Evolutionary conservation across 805 yeast species (phyloP), one percentile per base, ranked within the genome.

Genomic region (Spathaspora arborariae): DNA sequence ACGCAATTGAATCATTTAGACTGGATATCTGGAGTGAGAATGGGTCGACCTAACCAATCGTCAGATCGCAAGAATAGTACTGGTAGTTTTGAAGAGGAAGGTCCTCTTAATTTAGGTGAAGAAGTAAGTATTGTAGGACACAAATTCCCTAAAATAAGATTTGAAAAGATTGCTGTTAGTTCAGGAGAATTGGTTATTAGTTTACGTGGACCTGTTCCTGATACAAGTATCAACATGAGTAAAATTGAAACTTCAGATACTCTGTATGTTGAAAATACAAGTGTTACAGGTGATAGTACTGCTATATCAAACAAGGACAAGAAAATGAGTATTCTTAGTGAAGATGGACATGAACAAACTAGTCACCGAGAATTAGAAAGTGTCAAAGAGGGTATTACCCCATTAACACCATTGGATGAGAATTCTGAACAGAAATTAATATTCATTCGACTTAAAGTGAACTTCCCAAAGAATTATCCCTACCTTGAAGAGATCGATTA

Each of bases 1-100:
- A 72, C 68, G 47, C 78, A 78, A 46, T 60, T 79, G 24, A 82
- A 84, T 54, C 96, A 88, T 58, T 68, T 92, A 50, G 83, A 85
- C 52, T 92, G 98, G 98, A 82, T 95, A 34, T 84, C 97, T 0
- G 97, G 98, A 44, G 96, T 92, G 6, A 74, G 90, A 47, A 80
- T 92, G 52, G 88, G 88, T 1, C 10, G 42, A 26, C 34, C 35
- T 11, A 13, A 68, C 73, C 37, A 61, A 79, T 7, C 78, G 77
- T 68, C 74, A 0, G 64, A 74, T 26, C 39, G 45, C 7, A 39
- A 41, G 9, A 33, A 42, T 27, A 38, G 46, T 6, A 16, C 39
- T 9, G 30, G 42, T 5, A 38, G 35, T 2, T 20, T 22, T 15
- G 51, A 56, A 7, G 66, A 60, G 13, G 65, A 62, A 33, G 69